Base-by-base conservation (phyloP, 1,139 yeast species). In the Scheffersomyces quercinus region DNA sequence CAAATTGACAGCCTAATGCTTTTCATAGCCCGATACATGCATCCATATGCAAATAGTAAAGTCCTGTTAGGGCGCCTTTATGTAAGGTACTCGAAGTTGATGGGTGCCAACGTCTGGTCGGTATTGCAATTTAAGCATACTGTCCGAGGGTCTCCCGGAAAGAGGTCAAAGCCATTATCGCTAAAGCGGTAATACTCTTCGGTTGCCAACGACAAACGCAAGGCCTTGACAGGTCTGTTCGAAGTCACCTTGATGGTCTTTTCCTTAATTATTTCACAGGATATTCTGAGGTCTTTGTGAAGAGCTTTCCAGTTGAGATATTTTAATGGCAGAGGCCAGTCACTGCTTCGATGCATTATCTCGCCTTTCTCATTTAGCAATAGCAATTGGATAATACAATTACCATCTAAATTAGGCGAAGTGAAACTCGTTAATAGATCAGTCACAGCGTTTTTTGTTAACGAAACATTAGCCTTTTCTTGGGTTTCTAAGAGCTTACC, bases 271-370 rank as follows among this genome's bases (percentile, higher is more conserved):
- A 42, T 36, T 16, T 24, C 28, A 14, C 24, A 29, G 5, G 29
- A 15, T 7, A 42, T 35, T 12, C 31, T 26, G 28, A 40, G 12
- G 12, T 16, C 38, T 20, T 31, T 7, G 12, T 31, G 15, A n/a
- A 14, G 20, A 15, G 9, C 20, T 10, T 40, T 24, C 13, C 42
- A 64, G 33, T 59, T 55, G 34, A 73, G 55, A 48, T 71, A 65
- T 51, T 77, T 77, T 47, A 78, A 58, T 10, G 82, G 82, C 53
- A 77, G 81, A 2, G 82, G 82, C 82, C 82, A 77, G 50, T 75
- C 79, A 10, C 24, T 31, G 20, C 35, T 31, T 14, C 35, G 35
- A 31, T 31, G 35, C 7, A 31, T 6, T 6, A 31, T 14, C 35
- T 31, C 35, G 35, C 35, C 35, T 13, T n/a, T 13, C 24, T 14